Evolutionary conservation across 176 grass and related monocot genomes (phyloP).

Genomic region (Tillandsia fasciculata): DNA sequence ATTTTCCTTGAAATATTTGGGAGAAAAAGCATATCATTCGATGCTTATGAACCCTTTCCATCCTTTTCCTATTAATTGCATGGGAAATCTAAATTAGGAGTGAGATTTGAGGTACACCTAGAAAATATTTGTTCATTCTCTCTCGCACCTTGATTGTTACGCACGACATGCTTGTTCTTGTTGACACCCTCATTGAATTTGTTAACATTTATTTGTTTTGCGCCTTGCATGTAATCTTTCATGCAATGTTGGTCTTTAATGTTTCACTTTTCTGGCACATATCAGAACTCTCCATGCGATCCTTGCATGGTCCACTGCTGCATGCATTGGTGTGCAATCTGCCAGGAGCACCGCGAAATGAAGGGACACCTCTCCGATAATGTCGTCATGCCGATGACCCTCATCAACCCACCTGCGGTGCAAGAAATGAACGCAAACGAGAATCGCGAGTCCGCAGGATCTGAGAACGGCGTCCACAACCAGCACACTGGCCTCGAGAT

Average conservation of each 20-base stretch:
- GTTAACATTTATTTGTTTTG: not conserved
- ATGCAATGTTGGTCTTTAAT: slow-evolving; percentile 2
- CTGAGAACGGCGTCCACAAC: slow-evolving; percentile 12
- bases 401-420: slow-evolving; percentile 41
- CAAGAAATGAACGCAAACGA: slow-evolving; percentile 45
- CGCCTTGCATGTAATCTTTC: not conserved
- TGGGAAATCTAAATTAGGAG: no score
- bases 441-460: slow-evolving; percentile 5
- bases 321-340: slow-evolving; percentile 50
- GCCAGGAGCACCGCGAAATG: slow-evolving; percentile 68
- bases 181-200: no score
- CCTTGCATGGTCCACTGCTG: slow-evolving; percentile 50
- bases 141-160: no score
- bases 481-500: slow-evolving; percentile 26
- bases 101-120: no score
- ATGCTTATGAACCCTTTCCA: no score
- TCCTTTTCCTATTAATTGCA: not conserved
- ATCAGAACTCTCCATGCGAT: slow-evolving; percentile 53
- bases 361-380: slow-evolving; percentile 40
- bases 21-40: not conserved
- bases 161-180: no score
- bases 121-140: no score
- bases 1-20: not conserved
- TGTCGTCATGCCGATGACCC: slow-evolving; percentile 23
- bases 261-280: not conserved